Percentiles rank a stretch among this genome's conserved stretches.
Evolutionary conservation across 257 asterid species (phyloP).

Genomic region (Solanum medicagineum): DNA sequence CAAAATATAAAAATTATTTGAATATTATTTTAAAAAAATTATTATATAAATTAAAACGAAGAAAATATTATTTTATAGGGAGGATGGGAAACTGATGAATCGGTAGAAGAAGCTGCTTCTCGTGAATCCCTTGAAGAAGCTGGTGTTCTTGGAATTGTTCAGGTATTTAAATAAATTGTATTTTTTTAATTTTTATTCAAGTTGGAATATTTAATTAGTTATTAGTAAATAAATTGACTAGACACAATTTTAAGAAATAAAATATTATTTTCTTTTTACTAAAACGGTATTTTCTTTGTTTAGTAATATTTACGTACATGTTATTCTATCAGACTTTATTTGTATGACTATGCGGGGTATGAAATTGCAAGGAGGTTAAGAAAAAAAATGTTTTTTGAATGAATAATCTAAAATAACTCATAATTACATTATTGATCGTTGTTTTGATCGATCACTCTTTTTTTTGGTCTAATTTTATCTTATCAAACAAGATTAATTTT

Average conservation of each 20-base stretch:
- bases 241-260: not conserved
- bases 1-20: not conserved
- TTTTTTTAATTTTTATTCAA: not conserved
- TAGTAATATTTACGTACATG: too few species aligned
- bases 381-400: too few species aligned
- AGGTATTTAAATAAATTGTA: conserved; percentile 18
- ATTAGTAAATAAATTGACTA: too few species aligned
- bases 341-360: too few species aligned
- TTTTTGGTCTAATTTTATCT: too few species aligned
- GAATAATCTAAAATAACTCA: not conserved
- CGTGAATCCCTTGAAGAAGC: conserved; percentile 83
- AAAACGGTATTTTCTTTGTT: too few species aligned
- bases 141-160: conserved; percentile 63
- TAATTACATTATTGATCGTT: too few species aligned
- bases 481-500: too few species aligned
- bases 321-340: too few species aligned
- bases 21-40: not conserved
- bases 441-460: too few species aligned
- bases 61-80: conserved; percentile 22
- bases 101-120: conserved; percentile 60
- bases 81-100: conserved; percentile 79
- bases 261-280: not conserved
- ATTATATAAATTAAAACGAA: not conserved
- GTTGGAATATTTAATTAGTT: not conserved
- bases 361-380: too few species aligned